Percentiles rank a stretch among this genome's conserved stretches.
Evolutionary conservation across 2,329 filamentous ascomycete species (phyloP).

Genomic region (Colletotrichum tamarilloi): DNA sequence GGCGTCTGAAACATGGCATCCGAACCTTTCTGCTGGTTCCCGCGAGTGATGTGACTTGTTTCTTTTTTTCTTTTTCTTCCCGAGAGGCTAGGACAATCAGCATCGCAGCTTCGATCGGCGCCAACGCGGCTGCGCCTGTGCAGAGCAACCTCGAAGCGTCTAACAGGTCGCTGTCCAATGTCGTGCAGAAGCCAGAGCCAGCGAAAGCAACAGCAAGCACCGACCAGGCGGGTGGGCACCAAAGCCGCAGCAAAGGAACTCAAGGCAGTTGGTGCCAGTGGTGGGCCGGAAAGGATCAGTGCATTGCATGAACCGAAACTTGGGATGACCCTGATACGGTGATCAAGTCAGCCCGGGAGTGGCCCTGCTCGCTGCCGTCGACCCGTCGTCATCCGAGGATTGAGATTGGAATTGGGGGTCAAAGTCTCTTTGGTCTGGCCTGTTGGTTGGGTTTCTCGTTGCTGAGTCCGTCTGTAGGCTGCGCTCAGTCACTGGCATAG

Average conservation of each 20-base stretch:
- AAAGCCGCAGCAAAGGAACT: not conserved
- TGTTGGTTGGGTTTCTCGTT: not conserved
- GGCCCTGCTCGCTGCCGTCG: constrained; percentile 12
- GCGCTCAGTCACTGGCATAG: constrained; percentile 13
- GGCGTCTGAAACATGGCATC: constrained; percentile 7
- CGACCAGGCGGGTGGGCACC: not conserved
- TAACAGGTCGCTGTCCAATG: not conserved
- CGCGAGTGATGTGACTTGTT: not conserved
- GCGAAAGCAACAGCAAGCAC: not conserved
- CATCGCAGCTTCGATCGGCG: not conserved
- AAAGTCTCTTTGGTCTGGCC: not conserved
- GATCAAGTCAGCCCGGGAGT: constrained; percentile 15
- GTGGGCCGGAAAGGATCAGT: constrained; percentile 21
- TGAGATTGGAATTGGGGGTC: not conserved
- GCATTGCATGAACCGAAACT: constrained; percentile 31
- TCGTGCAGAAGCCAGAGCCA: constrained; percentile 5
- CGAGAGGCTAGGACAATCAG: not conserved
- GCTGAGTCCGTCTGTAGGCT: not conserved
- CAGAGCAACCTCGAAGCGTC: not conserved
- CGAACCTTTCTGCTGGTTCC: not conserved
- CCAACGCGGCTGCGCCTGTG: not conserved
- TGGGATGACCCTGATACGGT: constrained; percentile 26
- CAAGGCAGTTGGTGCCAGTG: not conserved
- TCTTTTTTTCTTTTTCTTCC: not conserved
- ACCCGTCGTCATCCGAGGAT: constrained; percentile 24